Evolutionary conservation across 768 basidiomycete species (phyloP).

Genomic region (Leccinellum rugosiceps): DNA sequence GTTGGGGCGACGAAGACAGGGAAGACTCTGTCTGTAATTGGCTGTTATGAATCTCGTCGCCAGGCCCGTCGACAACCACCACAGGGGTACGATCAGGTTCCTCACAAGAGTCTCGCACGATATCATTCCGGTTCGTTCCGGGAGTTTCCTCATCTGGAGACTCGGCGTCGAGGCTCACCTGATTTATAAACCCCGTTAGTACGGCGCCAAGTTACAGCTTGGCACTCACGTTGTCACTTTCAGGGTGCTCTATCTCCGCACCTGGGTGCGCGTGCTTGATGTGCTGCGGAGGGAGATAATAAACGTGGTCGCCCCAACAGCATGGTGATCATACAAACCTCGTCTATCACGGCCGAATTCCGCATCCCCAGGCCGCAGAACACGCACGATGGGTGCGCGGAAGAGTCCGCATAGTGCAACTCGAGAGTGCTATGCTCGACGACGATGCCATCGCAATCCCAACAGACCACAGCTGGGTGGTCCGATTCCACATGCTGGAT

Average conservation of each 20-base stretch:
- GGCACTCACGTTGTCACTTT: slow-evolving; percentile 1
- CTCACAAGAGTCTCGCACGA: not conserved
- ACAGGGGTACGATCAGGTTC: not conserved
- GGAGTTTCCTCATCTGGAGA: not conserved
- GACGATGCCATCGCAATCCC: slow-evolving; percentile 28
- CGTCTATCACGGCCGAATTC: slow-evolving; percentile 12
- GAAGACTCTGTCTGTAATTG: not conserved
- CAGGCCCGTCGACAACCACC: not conserved
- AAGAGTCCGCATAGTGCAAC: slow-evolving; percentile 21
- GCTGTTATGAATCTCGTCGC: not conserved
- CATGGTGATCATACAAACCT: slow-evolving; percentile 15
- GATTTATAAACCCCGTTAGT: slow-evolving; percentile 2
- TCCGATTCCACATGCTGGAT: slow-evolving; percentile 21
- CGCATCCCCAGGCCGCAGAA: slow-evolving; percentile 18
- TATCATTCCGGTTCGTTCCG: not conserved
- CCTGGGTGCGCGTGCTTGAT: slow-evolving; percentile 14
- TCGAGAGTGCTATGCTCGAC: slow-evolving; percentile 19
- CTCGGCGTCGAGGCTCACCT: slow-evolving; percentile 3
- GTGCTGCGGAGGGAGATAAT: slow-evolving; percentile 16
- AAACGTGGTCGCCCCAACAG: not conserved
- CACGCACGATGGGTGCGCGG: slow-evolving; percentile 20
- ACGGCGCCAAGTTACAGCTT: not conserved
- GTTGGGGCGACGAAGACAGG: not conserved
- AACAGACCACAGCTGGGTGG: slow-evolving; percentile 27
- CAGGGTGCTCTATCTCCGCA: slow-evolving; percentile 1